A percentile compares a stretch with the other conserved stretches of the same genome.
Conservation (phyloP, 306 rosid genomes). For the Fagus sylvatica region DNA sequence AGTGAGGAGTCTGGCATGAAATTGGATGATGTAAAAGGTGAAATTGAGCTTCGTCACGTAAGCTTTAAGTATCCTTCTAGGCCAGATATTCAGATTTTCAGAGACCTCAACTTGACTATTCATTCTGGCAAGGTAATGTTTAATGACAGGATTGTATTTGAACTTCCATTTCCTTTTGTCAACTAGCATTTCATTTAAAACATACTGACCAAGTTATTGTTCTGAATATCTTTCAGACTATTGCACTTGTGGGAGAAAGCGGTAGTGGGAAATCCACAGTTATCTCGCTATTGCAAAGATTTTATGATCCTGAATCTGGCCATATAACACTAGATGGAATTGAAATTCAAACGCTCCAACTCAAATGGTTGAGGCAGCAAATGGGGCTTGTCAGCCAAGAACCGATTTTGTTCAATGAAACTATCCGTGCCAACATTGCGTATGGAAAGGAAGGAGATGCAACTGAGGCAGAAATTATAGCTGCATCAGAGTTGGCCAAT, state of each 20-base stretch:
- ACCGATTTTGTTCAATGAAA: slow-evolving; percentile 59
- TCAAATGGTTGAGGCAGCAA: slow-evolving; percentile 64
- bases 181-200: background rate
- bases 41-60: slow-evolving; percentile 38
- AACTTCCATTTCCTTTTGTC: background rate
- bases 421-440: slow-evolving; percentile 57
- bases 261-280: slow-evolving; percentile 74
- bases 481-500: slow-evolving; percentile 64
- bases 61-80: slow-evolving; percentile 46
- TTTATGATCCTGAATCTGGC: slow-evolving; percentile 68
- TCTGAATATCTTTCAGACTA: slow-evolving; percentile 39
- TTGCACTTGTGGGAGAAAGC: slow-evolving; percentile 74
- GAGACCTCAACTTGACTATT: slow-evolving; percentile 41
- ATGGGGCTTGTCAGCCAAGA: slow-evolving; percentile 79
- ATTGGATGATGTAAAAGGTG: slow-evolving; percentile 40
- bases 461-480: slow-evolving; percentile 60
- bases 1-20: slow-evolving; percentile 39
- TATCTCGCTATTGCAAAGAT: slow-evolving; percentile 57
- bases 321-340: slow-evolving; percentile 54
- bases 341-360: slow-evolving; percentile 48
- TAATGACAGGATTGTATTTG: background rate
- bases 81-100: slow-evolving; percentile 40
- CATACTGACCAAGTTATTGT: background rate
- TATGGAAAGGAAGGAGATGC: slow-evolving; percentile 65
- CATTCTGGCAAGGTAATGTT: slow-evolving; percentile 46